Percentiles rank a stretch among this genome's conserved stretches.
Evolutionary conservation across 306 rosid species (phyloP).

Genomic region (Vicia villosa): DNA sequence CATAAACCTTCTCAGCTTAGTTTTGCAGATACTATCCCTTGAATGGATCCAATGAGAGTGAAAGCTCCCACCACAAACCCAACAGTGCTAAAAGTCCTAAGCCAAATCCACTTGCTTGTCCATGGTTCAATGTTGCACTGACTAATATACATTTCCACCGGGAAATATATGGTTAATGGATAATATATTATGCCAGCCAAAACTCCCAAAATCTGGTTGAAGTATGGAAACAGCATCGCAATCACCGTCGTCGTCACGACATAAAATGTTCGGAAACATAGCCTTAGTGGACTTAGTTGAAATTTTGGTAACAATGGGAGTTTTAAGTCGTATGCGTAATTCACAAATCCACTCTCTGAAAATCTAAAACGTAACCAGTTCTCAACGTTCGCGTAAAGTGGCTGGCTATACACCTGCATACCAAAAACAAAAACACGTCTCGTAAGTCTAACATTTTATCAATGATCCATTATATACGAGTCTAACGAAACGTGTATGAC

Average conservation of each 20-base stretch:
- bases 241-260: constrained; percentile 55
- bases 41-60: constrained; percentile 57
- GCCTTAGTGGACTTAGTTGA: constrained; percentile 47
- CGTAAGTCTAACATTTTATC: background rate
- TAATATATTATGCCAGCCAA: constrained; percentile 62
- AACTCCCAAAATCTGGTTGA: constrained; percentile 73
- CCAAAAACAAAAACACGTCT: background rate
- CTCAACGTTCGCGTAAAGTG: constrained; percentile 63
- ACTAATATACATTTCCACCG: constrained; percentile 72
- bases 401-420: constrained; percentile 71
- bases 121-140: constrained; percentile 49
- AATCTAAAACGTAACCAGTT: constrained; percentile 49
- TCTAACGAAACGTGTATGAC: background rate
- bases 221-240: constrained; percentile 69
- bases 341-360: constrained; percentile 48
- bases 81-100: constrained; percentile 48
- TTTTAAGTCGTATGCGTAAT: constrained; percentile 41
- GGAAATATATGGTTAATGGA: constrained; percentile 67
- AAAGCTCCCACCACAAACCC: constrained; percentile 53
- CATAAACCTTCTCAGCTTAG: constrained; percentile 37
- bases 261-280: constrained; percentile 56
- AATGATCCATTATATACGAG: background rate
- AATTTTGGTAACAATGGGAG: constrained; percentile 49
- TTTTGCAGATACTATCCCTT: constrained; percentile 61
- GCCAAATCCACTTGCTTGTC: constrained; percentile 61